phyloP scores from a whole-genome alignment of 2,329 filamentous ascomycete genomes.

The Penicillium olsonii region DNA sequence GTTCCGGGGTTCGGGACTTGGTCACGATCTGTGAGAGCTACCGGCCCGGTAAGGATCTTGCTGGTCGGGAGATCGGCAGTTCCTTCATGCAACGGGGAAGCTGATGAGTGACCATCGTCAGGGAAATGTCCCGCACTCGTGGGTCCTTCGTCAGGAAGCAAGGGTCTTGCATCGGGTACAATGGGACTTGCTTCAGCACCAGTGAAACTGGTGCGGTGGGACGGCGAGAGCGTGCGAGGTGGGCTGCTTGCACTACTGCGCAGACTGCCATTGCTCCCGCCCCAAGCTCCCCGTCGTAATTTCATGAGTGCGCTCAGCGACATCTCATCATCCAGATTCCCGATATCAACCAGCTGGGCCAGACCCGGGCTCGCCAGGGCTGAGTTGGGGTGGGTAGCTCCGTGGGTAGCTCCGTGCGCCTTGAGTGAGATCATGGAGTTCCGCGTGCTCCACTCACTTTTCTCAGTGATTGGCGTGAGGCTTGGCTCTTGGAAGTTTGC shows the following conservation, averaged over 20 bases:
- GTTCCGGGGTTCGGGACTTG: conserved; percentile 15
- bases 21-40: conserved; percentile 6
- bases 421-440: conserved; percentile 82
- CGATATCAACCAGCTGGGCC: conserved; percentile 69
- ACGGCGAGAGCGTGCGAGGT: conserved; percentile 36
- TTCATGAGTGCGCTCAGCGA: conserved; percentile 71
- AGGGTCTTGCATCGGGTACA: conserved; percentile 13
- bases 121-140: conserved; percentile 7
- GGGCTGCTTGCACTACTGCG: conserved; percentile 52
- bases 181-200: conserved; percentile 36
- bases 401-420: conserved; percentile 55
- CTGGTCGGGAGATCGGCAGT: conserved; percentile 19
- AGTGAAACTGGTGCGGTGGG: conserved; percentile 39
- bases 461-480: conserved; percentile 91
- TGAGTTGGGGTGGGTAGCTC: conserved; percentile 48
- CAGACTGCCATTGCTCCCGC: conserved; percentile 75
- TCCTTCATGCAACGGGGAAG: conserved; percentile 13
- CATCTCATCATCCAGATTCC: conserved; percentile 68
- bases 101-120: conserved; percentile 12
- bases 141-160: conserved; percentile 14
- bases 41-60: conserved; percentile 14
- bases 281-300: conserved; percentile 74
- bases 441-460: conserved; percentile 92
- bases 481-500: conserved; percentile 81
- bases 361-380: conserved; percentile 70